Evolutionary conservation across 2,329 filamentous ascomycete species (phyloP).

Genomic region (Aureobasidium namibiae): DNA sequence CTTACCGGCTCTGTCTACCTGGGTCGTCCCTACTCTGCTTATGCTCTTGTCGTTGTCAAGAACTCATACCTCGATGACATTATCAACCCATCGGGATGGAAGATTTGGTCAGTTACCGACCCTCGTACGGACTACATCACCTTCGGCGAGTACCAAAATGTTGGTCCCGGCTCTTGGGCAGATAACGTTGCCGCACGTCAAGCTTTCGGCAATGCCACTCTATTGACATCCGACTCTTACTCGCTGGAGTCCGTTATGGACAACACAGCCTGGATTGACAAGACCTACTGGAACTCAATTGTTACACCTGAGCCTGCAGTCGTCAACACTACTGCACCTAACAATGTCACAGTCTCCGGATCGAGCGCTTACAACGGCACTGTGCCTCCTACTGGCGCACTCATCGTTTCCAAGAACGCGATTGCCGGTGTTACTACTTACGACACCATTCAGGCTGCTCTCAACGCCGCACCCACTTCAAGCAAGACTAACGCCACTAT

Average conservation of each 20-base stretch:
- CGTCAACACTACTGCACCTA: constrained; percentile 14
- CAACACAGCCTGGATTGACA: constrained; percentile 31
- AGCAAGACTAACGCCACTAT: constrained; percentile 31
- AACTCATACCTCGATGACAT: constrained; percentile 19
- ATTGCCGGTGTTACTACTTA: constrained; percentile 30
- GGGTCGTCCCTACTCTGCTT: constrained; percentile 19
- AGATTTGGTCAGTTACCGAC: constrained; percentile 19
- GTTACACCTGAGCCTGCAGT: constrained; percentile 24
- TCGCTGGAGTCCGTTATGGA: constrained; percentile 28
- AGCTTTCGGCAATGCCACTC: constrained; percentile 28
- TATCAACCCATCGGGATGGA: constrained; percentile 25
- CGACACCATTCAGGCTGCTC: constrained; percentile 29
- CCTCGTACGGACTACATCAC: constrained; percentile 20
- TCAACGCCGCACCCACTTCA: constrained; percentile 28
- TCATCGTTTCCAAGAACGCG: constrained; percentile 31
- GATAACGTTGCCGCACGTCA: constrained; percentile 28
- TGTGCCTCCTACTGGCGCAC: constrained; percentile 28
- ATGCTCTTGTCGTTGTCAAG: constrained; percentile 19
- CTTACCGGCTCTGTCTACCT: constrained; percentile 25
- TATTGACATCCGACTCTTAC: constrained; percentile 31
- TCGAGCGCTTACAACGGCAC: constrained; percentile 27
- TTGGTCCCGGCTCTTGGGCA: constrained; percentile 26
- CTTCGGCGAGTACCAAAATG: constrained; percentile 20
- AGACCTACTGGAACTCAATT: constrained; percentile 32
- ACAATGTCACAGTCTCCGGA: constrained; percentile 22